Evolutionary conservation across 179 eudicot genomes (phyloP).

Genomic region (Sideroxylon spinosum): DNA sequence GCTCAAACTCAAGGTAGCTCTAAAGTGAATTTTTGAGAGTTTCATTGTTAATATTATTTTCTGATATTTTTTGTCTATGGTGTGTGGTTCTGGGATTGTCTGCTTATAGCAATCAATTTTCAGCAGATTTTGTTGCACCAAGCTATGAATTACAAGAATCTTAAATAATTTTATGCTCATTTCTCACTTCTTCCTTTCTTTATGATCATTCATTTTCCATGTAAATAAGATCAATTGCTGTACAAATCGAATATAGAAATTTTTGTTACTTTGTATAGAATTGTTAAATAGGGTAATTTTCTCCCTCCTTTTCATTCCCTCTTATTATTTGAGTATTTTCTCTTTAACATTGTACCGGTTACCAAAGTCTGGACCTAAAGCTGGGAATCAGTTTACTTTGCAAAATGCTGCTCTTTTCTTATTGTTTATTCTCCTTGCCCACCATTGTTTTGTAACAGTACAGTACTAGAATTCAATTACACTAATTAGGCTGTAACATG

Average conservation of each 20-base stretch:
- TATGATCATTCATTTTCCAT: not conserved
- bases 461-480: not conserved
- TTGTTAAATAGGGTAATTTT: not conserved
- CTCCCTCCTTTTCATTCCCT: not conserved
- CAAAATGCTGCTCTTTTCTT: too few species aligned
- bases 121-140: not conserved
- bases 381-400: too few species aligned
- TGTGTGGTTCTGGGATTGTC: not conserved
- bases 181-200: not conserved
- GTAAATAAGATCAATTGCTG: not conserved
- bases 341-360: not conserved
- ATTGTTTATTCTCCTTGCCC: not conserved
- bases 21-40: not conserved
- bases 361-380: too few species aligned
- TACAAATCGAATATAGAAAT: not conserved
- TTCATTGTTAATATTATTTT: not conserved
- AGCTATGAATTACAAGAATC: not conserved
- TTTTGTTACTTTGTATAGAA: too few species aligned
- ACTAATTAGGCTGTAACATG: not conserved
- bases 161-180: not conserved
- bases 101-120: not conserved
- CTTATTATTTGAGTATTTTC: too few species aligned
- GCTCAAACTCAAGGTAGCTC: slow-evolving; percentile 82
- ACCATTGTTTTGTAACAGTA: not conserved
- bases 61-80: not conserved